A percentile compares a stretch with the other conserved stretches of the same genome.
phyloP scores from a whole-genome alignment of 1,284 basidiomycete genomes.

The Sporisorium sorghi region DNA sequence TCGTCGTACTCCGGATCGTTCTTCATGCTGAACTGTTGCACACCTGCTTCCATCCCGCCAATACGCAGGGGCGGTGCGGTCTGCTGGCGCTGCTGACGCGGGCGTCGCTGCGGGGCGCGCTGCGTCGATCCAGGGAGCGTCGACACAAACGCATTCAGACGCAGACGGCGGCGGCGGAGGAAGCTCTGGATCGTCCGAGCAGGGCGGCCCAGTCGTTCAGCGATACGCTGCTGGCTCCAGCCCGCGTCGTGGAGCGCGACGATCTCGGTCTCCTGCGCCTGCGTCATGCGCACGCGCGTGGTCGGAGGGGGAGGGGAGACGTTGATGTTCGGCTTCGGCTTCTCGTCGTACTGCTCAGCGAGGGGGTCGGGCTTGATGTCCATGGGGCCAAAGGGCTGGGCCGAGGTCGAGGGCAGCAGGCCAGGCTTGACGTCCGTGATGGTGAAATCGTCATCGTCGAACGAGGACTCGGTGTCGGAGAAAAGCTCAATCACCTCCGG shows the following conservation, averaged over 20 bases:
- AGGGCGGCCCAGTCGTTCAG: slow-evolving; percentile 4
- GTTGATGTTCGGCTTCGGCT: background rate
- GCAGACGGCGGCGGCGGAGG: slow-evolving; percentile 1
- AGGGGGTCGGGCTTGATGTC: background rate
- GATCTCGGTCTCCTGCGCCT: slow-evolving; percentile 12
- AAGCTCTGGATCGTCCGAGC: slow-evolving; percentile 9
- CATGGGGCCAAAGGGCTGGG: background rate
- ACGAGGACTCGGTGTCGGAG: background rate
- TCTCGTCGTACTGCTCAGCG: background rate
- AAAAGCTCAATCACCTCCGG: slow-evolving; percentile 7
- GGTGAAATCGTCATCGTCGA: slow-evolving; percentile 1
- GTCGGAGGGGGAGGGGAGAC: background rate
- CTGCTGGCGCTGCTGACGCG: background rate
- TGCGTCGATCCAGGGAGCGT: slow-evolving; percentile 3
- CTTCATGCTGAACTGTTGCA: background rate
- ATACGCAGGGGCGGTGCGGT: background rate
- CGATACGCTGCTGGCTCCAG: slow-evolving; percentile 8
- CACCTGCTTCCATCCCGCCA: background rate
- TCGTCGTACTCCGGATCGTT: slow-evolving; percentile 11
- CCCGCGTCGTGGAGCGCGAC: slow-evolving; percentile 14
- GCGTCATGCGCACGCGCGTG: background rate
- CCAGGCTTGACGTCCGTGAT: background rate
- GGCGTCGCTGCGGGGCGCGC: background rate
- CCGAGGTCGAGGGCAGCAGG: background rate
- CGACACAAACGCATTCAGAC: background rate